A percentile compares a stretch with the other conserved stretches of the same genome.
Evolutionary conservation across 805 yeast species (phyloP).

Genomic region (Ogataea nakhonphanomensis): DNA sequence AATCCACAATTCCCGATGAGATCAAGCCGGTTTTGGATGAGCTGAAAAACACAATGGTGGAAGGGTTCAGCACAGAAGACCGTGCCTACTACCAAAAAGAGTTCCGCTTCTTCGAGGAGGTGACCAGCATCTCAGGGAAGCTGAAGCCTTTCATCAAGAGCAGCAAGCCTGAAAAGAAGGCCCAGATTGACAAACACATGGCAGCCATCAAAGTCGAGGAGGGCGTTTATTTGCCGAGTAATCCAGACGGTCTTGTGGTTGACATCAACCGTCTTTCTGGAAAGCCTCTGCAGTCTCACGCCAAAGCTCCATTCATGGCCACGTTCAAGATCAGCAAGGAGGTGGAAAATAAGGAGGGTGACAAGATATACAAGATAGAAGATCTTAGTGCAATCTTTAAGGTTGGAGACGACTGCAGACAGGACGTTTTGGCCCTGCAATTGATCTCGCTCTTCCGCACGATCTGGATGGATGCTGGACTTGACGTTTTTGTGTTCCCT

Average conservation of each 20-base stretch:
- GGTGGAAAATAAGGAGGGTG: conserved; percentile 41
- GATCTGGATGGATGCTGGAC: conserved; percentile 83
- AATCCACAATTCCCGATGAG: conserved; percentile 71
- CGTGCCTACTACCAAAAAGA: conserved; percentile 71
- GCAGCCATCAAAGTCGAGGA: conserved; percentile 63
- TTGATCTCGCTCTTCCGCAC: conserved; percentile 87
- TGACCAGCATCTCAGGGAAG: conserved; percentile 91
- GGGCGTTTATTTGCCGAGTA: conserved; percentile 91
- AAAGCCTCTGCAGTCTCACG: conserved; percentile 93
- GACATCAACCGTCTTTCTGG: conserved; percentile 93
- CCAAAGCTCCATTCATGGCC: conserved; percentile 98
- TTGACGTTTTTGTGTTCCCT: conserved; percentile 90
- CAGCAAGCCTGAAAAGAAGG: conserved; percentile 93
- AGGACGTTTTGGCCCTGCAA: conserved; percentile 92
- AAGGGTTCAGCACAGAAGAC: conserved; percentile 58
- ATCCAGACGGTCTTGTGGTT: conserved; percentile 92
- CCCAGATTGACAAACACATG: conserved; percentile 96
- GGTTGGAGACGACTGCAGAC: conserved; percentile 99
- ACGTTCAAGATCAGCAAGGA: conserved; percentile 78
- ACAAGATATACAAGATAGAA: conserved; percentile 24
- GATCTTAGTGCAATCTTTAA: conserved; percentile 92
- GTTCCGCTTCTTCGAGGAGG: conserved; percentile 84
- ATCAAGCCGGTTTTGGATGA: conserved; percentile 80
- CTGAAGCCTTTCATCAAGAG: conserved; percentile 92
- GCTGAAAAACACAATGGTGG: conserved; percentile 62